phyloP scores from a whole-genome alignment of 805 yeast species.

The Saturnispora halmiae region DNA sequence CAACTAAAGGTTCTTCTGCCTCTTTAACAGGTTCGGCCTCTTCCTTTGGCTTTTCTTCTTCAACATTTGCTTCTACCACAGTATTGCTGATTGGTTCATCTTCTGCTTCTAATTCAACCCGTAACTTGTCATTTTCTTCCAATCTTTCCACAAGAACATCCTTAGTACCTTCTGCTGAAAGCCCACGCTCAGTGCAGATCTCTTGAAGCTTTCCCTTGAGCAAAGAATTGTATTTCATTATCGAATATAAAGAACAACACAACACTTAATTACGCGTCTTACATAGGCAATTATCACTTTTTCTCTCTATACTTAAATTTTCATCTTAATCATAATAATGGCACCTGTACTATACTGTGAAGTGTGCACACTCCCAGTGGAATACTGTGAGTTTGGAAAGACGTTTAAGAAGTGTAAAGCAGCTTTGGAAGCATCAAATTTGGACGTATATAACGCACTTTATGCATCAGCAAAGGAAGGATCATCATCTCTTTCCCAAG shows the following conservation, averaged over 20 bases:
- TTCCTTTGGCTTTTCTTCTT: too few species aligned
- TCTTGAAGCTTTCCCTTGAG: constrained; percentile 85
- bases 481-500: constrained; percentile 55
- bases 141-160: constrained; percentile 63
- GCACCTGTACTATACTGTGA: constrained; percentile 55
- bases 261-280: constrained; percentile 16
- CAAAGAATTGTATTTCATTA: constrained; percentile 40
- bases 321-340: too few species aligned
- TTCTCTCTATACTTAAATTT: background rate
- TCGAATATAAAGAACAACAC: background rate
- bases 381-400: constrained; percentile 87
- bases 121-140: constrained; percentile 43
- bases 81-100: constrained; percentile 15
- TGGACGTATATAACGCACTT: constrained; percentile 46
- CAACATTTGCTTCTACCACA: constrained; percentile 12
- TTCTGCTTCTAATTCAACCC: constrained; percentile 20
- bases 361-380: constrained; percentile 78
- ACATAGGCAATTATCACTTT: background rate
- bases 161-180: constrained; percentile 70
- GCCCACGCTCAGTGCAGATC: constrained; percentile 53
- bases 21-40: too few species aligned
- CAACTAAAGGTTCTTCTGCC: too few species aligned
- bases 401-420: constrained; percentile 71
- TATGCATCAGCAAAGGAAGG: constrained; percentile 50
- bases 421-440: constrained; percentile 60